Evolutionary conservation across 2,329 filamentous ascomycete genomes (phyloP), one percentile per base, ranked within the genome.

Genomic region (Fusarium nygamai): DNA sequence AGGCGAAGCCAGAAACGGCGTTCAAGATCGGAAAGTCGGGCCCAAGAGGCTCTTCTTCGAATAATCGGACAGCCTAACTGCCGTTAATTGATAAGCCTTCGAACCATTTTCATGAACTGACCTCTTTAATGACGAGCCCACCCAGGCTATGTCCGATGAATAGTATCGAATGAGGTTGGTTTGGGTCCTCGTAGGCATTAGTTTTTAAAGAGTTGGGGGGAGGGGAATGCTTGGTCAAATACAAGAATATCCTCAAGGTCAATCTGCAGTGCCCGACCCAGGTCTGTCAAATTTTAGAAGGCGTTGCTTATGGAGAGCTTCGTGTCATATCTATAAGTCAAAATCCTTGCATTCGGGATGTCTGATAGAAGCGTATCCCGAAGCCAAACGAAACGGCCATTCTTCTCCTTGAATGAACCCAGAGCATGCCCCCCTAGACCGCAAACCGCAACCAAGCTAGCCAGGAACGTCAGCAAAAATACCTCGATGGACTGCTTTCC

Each of bases 401-500:
- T 9, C 19, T 24, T 64, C 8, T 67, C 31, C n/a, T 67, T 67
- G 16, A 67, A 67, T 0, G 64, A 67, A 3, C 50, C 60, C 0
- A 67, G 16, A 0, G 43, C 64, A 11, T 67, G 64, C 0, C 64
- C 64, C 0, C 64, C 64, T 19, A 67, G 43, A 1, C 64, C 64
- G 4, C 41, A 64, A 1, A 67, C 50, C 13, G 31, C 60, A 22
- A 67, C 7, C 12, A 67, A 19, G n/a, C 64, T 64, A 2, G 14
- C 0, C 14, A 14, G n/a, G 3, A 10, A n/a, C 8, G 11, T 56
- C 8, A 61, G 17, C n/a, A 11, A 2, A 14, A 5, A 7, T 9
- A 3, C 6, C 14, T 8, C 8, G 5, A n/a, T 2, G 1, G 0
- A n/a, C n/a, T 8, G 4, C 6, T 27, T 38, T 19, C 12, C 2